phyloP scores from a whole-genome alignment of 345 rosid genomes.

The Camelina laxa region DNA sequence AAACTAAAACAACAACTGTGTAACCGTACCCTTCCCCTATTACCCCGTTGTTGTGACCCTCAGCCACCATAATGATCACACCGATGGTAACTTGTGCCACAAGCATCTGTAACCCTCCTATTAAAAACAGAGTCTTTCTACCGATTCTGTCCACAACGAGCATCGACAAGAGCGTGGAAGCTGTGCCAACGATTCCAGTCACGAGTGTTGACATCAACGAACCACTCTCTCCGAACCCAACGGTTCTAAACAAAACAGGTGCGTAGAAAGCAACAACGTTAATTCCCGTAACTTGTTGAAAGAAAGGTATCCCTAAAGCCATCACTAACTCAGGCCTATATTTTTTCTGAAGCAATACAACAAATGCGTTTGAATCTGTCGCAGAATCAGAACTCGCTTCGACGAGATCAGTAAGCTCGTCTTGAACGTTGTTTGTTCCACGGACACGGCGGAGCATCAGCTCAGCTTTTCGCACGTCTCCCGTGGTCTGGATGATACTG shows the following conservation, averaged over 20 bases:
- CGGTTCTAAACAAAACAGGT: conserved; percentile 67
- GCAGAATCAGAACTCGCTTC: conserved; percentile 47
- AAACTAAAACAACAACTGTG: conserved; percentile 49
- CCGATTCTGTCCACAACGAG: conserved; percentile 64
- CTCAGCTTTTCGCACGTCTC: conserved; percentile 50
- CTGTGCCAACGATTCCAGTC: conserved; percentile 54
- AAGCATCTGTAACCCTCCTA: conserved; percentile 70
- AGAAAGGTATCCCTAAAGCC: conserved; percentile 74
- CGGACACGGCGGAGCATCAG: conserved; percentile 57
- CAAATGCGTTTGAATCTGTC: conserved; percentile 43
- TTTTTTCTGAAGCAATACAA: conserved; percentile 48
- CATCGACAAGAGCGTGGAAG: conserved; percentile 59
- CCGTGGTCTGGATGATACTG: conserved; percentile 60
- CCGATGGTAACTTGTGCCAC: conserved; percentile 59
- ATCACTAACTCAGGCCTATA: conserved; percentile 74
- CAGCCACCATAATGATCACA: conserved; percentile 46
- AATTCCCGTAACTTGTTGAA: conserved; percentile 77
- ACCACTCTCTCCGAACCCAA: conserved; percentile 67
- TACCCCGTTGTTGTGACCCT: conserved; percentile 58
- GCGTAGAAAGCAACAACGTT: conserved; percentile 75
- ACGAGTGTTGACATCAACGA: conserved; percentile 61
- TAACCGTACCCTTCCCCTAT: conserved; percentile 49
- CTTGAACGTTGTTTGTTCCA: conserved; percentile 59
- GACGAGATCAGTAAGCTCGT: conserved; percentile 67
- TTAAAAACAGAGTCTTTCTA: conserved; percentile 52